phyloP scores from a whole-genome alignment of 176 grass and related monocot genomes.

The Avena insularis region DNA sequence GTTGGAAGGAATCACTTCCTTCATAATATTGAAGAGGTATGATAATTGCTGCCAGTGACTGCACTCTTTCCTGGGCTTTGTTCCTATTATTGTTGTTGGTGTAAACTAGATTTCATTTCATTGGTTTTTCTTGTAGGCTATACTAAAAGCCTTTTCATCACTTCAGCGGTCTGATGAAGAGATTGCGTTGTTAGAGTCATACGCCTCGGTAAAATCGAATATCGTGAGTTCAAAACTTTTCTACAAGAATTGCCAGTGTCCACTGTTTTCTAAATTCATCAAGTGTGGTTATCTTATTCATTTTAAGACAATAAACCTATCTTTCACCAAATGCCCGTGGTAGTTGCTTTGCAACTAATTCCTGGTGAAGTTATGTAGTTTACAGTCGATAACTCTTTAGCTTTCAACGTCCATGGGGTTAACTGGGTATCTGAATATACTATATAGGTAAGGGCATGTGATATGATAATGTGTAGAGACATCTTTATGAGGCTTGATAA shows the following conservation, averaged over 20 bases:
- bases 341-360: conserved; percentile 9
- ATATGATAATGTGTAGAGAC: neutral
- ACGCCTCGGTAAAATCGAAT: conserved; percentile 86
- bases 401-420: conserved; percentile 17
- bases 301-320: neutral
- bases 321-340: neutral
- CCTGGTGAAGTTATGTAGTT: neutral
- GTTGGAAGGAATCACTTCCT: conserved; percentile 97
- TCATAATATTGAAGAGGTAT: conserved; percentile 92
- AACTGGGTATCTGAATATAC: conserved; percentile 22
- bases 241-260: neutral
- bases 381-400: conserved; percentile 2
- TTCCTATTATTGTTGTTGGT: conserved; percentile 17
- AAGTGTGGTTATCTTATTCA: conserved; percentile 17
- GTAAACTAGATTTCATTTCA: conserved; percentile 33
- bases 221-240: conserved; percentile 64
- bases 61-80: neutral
- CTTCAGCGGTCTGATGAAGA: conserved; percentile 84
- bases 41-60: conserved; percentile 31
- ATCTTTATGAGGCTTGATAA: conserved; percentile 3
- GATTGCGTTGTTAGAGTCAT: conserved; percentile 81
- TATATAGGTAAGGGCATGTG: neutral
- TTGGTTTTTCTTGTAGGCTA: conserved; percentile 70
- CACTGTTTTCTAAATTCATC: conserved; percentile 26
- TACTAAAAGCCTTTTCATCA: conserved; percentile 75